phyloP scores from a whole-genome alignment of 1,139 yeast species.

The Hyphopichia fennica region DNA sequence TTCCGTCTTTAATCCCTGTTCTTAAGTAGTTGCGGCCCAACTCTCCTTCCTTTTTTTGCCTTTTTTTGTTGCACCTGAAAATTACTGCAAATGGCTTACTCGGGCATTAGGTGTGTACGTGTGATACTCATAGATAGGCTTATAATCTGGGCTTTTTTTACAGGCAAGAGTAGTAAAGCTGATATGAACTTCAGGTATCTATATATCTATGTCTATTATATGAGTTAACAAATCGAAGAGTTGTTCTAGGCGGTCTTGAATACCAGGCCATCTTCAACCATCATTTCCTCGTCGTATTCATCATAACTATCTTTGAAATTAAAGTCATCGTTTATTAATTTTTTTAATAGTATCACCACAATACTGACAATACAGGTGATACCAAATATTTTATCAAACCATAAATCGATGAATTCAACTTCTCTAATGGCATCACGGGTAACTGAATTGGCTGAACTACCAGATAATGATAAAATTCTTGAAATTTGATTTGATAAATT shows the following conservation, averaged over 20 bases:
- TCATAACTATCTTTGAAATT: conserved; percentile 9
- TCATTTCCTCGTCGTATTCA: conserved; percentile 34
- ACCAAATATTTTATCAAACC: conserved; percentile 79
- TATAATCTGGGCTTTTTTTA: too few relatives aligned
- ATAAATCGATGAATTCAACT: conserved; percentile 64
- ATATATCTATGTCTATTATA: not conserved
- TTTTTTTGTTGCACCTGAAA: too few relatives aligned
- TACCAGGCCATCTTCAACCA: conserved; percentile 19
- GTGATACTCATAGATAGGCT: too few relatives aligned
- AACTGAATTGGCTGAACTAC: conserved; percentile 24
- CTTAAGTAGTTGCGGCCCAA: too few relatives aligned
- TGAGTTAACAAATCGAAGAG: not conserved
- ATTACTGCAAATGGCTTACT: too few relatives aligned
- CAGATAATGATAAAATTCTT: conserved; percentile 40
- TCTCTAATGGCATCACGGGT: conserved; percentile 31
- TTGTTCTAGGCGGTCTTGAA: conserved; percentile 6
- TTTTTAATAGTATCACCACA: conserved; percentile 37
- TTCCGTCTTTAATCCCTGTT: too few relatives aligned
- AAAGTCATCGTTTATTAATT: conserved; percentile 18
- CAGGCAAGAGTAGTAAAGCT: too few relatives aligned
- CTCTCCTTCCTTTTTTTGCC: too few relatives aligned
- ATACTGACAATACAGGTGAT: conserved; percentile 54
- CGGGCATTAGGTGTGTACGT: too few relatives aligned
- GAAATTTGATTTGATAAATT: conserved; percentile 56
- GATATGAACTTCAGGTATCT: too few relatives aligned